Percentiles rank a stretch among this genome's conserved stretches.
Conservation (phyloP, 257 asterid species). For the Nicotiana paniculata region DNA sequence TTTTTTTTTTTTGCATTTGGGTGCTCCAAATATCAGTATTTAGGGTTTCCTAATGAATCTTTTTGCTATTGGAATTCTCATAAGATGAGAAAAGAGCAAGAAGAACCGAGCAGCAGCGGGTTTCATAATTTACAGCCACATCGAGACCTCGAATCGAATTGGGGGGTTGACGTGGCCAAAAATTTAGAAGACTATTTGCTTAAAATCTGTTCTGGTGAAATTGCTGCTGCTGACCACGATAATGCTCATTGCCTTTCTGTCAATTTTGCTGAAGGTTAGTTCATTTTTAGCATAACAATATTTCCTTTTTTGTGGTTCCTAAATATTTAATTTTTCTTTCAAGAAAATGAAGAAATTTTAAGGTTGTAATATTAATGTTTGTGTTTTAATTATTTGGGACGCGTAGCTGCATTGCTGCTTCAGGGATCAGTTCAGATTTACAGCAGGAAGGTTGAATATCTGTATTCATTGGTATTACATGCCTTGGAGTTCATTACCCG, state of each 20-base stretch:
- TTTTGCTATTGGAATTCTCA: neutral
- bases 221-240: conserved; percentile 29
- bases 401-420: conserved; percentile 84
- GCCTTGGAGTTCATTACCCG: conserved; percentile 76
- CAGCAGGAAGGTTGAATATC: conserved; percentile 84
- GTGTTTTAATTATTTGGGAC: conserved; percentile 10
- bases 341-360: neutral
- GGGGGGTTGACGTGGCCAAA: conserved; percentile 81
- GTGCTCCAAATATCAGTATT: neutral
- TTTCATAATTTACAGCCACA: conserved; percentile 59
- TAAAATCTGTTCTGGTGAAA: conserved; percentile 76
- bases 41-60: neutral
- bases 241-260: conserved; percentile 36
- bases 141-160: conserved; percentile 79
- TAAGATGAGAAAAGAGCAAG: conserved; percentile 41
- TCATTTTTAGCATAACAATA: neutral
- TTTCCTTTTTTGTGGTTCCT: neutral
- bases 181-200: conserved; percentile 71
- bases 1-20: neutral
- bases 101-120: conserved; percentile 35
- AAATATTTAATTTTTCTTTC: neutral
- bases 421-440: conserved; percentile 94
- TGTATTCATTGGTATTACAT: conserved; percentile 72
- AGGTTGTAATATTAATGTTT: neutral
- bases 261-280: conserved; percentile 84